Evolutionary conservation across 164 flowering plant genomes (phyloP), one percentile per base, ranked within the genome.

Genomic region (Kingdonia uniflora): DNA sequence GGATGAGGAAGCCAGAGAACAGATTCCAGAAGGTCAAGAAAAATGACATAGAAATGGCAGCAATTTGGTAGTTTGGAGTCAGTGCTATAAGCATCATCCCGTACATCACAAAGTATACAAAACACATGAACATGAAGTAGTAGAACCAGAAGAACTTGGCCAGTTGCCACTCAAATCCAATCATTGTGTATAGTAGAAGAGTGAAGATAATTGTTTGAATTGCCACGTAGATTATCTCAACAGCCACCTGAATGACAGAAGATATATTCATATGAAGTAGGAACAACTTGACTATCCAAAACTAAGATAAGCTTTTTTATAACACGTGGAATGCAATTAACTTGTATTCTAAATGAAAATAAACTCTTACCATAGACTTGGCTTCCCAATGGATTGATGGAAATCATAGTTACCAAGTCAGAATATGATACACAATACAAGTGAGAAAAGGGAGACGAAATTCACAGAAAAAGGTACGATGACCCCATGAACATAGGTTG

Each of bases 1-100:
- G 72, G 42, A 79, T 66, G 54, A 79, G 70, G 56, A 76, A 79
- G 42, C 80, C 80, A n/a, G 80, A 74, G 78, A 79, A 76, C 62
- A 79, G 63, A 50, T 76, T 74, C 84, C 84, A 79, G 46, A 79
- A 65, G 66, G 61, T 70, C 26, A 76, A 50, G 72, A 76, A 76
- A 68, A 79, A 79, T 17, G 77, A 68, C 79, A 74, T 70, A 52
- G 57, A 46, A 63, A 79, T 65, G 24, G 76, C 77, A 50, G 84
- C 84, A 49, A 76, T 61, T 49, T 74, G 80, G 56, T 56, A 55
- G 48, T 66, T 71, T 19, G 80, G 80, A 33, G 80, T 76, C 50
- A 76, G 68, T 14, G 84, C 79, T 13, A 76, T 75, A 26, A 70
- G 55, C 80, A 79, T 72, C 84, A 76, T 76, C 35, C 84, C 84